Evolutionary conservation across 176 grass and related monocot species (phyloP), one percentile per base, ranked within the genome.

Genomic region (Phoenix roebelenii): DNA sequence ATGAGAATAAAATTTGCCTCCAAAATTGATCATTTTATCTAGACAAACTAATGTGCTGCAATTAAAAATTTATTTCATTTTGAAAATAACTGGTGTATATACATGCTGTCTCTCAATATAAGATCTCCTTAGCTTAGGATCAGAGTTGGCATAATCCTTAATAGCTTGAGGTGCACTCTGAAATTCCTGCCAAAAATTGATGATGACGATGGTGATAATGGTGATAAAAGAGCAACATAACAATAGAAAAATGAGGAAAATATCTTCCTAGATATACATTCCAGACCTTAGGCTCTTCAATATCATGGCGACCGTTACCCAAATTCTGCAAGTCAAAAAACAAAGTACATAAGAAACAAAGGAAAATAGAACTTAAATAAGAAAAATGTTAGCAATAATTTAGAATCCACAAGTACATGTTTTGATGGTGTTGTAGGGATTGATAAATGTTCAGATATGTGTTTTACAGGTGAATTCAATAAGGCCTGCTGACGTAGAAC

Each of bases 41-140:
- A 10, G 16, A 59, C 50, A 67, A n/a, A 28, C 5, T 18, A n/a
- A 6, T 56, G 17, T 2, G 4, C 16, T 30, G 30, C 7, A 44
- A 18, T 3, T 4, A 66, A 23, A 18, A 54, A 52, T 35, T 23
- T 16, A 57, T 62, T 73, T 61, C 3, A 51, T 29, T 51, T 65
- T 26, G 7, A 4, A 16, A 32, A 32, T 23, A 20, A 55, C 7
- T 6, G 7, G 24, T 71, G 81, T 60, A 25, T 88, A 32, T 90
- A 88, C 78, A 82, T 88, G 74, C 30, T 91, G 87, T 61, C 79
- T 85, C 57, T 97, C 87, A 70, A 69, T 72, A 76, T 85, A 91
- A 66, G 92, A 97, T 77, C 62, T 55, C 54, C 83, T 82, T 25
- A 79, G 55, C 63, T 85, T 80, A 39, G 70, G 51, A 72, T 77